Base-by-base conservation (phyloP, 352 stramenopile species). In the Blastocystis sp. region DNA sequence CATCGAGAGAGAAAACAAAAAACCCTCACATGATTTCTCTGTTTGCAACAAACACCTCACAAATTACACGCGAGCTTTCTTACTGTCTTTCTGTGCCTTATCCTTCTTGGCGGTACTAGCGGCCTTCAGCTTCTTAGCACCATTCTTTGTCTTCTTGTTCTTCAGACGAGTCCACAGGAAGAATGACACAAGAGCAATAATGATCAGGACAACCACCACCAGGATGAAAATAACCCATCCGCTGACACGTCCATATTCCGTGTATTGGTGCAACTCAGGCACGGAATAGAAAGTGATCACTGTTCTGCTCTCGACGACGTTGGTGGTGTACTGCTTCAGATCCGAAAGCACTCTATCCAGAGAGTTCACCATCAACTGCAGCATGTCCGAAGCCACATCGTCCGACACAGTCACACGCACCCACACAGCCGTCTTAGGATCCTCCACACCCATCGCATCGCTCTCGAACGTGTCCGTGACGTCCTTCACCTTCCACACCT, bases 131-230 rank as follows among this genome's bases (percentile, higher is more conserved):
- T 68, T 84, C 43, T 45, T 84, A 4, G 73, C 47, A 34, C 73
- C 73, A 20, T 84, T 84, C 73, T 84, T 84, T 34, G 37, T 68
- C 37, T 61, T 66, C 73, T 84, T 84, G 56, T 84, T 84, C 73
- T 84, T 84, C 73, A 84, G 18, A 53, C 73, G 45, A 15, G 73
- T 68, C 73, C 73, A 84, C 26, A 84, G 8, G 26, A 69, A 84
- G 73, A 84, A 84, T 20, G 73, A 0, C 5, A 68, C 53, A 3
- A 84, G 18, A 6, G 15, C 20, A 15, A 47, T 55, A 13, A 84
- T 55, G 47, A 84, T 84, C 23, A 84, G 50, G 7, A 84, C 47
- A 6, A 84, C 9, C 4, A 69, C 50, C 3, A 84, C 53, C 20
- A 84, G 45, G 29, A 84, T 7, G 56, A 84, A 50, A 64, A 84